Conservation (phyloP, 768 basidiomycete genomes). For the Candolleomyces aberdarensis region DNA sequence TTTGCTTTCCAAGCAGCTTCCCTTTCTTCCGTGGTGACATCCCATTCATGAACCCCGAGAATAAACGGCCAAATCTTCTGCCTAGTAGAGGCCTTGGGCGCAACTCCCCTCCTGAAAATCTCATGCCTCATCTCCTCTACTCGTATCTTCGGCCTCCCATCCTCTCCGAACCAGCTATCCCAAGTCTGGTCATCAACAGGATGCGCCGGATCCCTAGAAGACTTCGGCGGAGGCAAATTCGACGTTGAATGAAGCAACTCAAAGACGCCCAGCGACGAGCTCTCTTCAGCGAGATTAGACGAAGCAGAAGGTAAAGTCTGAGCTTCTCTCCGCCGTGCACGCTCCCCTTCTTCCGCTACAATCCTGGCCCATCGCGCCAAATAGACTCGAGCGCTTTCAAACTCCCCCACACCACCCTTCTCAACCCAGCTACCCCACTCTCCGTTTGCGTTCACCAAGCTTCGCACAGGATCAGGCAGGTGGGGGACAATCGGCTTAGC, state of each 20-base stretch:
- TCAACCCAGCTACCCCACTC: constrained; percentile 96
- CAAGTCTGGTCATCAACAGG: constrained; percentile 76
- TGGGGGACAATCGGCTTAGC: constrained; percentile 96
- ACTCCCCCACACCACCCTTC: constrained; percentile 90
- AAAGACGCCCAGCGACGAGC: constrained; percentile 80
- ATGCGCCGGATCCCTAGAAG: constrained; percentile 75
- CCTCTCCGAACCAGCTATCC: constrained; percentile 72
- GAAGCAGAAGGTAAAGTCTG: constrained; percentile 57
- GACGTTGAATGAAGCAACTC: constrained; percentile 79
- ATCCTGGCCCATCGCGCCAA: constrained; percentile 96
- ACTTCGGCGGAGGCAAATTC: constrained; percentile 77
- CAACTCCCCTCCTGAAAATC: constrained; percentile 75
- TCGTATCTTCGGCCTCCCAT: constrained; percentile 64
- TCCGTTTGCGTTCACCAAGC: constrained; percentile 84
- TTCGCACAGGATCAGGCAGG: constrained; percentile 90
- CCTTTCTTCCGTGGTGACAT: constrained; percentile 59
- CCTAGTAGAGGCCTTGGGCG: constrained; percentile 50
- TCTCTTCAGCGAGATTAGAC: constrained; percentile 51
- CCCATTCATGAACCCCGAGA: constrained; percentile 83
- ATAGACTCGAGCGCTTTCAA: constrained; percentile 94
- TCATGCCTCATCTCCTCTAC: constrained; percentile 71
- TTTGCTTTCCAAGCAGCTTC: constrained; percentile 59
- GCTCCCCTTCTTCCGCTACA: constrained; percentile 97
- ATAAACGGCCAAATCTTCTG: constrained; percentile 89
- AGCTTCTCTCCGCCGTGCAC: constrained; percentile 78